Base-by-base conservation (phyloP, 352 stramenopile species). In the Pythium monospermum region DNA sequence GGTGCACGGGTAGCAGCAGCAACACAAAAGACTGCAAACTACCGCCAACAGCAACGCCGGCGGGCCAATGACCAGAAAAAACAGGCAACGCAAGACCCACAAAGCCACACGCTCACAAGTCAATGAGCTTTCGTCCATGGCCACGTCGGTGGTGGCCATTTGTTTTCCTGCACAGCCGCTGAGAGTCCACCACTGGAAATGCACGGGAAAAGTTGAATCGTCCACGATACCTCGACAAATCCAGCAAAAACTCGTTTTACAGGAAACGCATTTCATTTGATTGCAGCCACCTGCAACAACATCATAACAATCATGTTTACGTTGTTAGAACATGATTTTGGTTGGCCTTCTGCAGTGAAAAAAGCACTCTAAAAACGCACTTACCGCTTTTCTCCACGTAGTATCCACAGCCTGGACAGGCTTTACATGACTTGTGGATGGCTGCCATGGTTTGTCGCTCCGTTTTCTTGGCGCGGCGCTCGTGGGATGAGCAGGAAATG, bases 131-230 rank as follows among this genome's bases (percentile, higher is more conserved):
- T 10, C 61, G 57, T 11, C n/a, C 10, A 12, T 16, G 8, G 18
- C 30, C n/a, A n/a, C n/a, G n/a, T n/a, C n/a, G 28, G 30, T 4
- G 3, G 79, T 71, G 2, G 58, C 47, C 71, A 84, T 83, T 50
- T 85, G 73, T 21, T 77, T 78, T 4, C 73, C 73, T 25, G 65
- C 61, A 18, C 73, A 86, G 6, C 76, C 73, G 36, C 69, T 59
- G n/a, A 87, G 56, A 41, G 85, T 87, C 71, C 76, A 89, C 75
- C 77, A 89, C 75, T 88, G 74, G 49, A 95, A 96, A 57, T 97
- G 88, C 23, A 83, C 69, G 1, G 88, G 87, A 36, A 95, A 95
- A 16, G 88, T 74, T 21, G 71, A 73, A 44, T 85, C 77, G 46
- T 96, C 88, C 32, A 97, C 82, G 28, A 90, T 48, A 48, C 73